Evolutionary conservation across 2,329 filamentous ascomycete genomes (phyloP), one percentile per base, ranked within the genome.

Genomic region (Colletotrichum orbiculare): DNA sequence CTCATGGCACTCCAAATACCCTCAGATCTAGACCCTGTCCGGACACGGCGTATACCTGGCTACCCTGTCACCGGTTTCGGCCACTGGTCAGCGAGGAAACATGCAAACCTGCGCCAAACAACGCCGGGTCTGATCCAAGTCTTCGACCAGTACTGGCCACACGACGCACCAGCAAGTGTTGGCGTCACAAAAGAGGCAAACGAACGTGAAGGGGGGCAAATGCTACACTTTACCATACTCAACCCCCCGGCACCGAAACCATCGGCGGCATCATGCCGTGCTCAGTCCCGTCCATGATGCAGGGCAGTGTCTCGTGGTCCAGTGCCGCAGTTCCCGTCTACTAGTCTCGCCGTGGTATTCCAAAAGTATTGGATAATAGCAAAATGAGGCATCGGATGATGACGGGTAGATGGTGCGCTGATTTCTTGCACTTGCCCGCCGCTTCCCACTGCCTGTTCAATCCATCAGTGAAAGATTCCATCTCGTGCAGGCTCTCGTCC

Each of bases 91-190:
- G 56, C 57, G 58, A 57, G 37, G 17, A 43, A 46, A 39, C 55
- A 49, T 17, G 45, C 53, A 53, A 63, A 50, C 45, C 46, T 41
- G 35, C 41, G 41, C 45, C 50, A 54, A 61, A 52, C 41, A 47
- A 10, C 33, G 46, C 58, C 63, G 47, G 37, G 47, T 35, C 52
- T 66, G 53, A 48, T 62, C 47, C 59, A 55, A 39, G 63, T 53
- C 52, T 57, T 66, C 52, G 59, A 52, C 50, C 52, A 17, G 37
- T 38, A 42, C 43, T 47, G 46, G 55, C 13, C 39, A 35, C 46
- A 38, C 62, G 46, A 61, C 50, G 54, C 45, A 48, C 43, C 57
- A 65, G 63, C 63, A 52, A 66, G 63, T 63, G 63, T 53, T 66
- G 62, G 50, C 45, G 13, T 35, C 39, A 50, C 41, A 41, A 39